Evolutionary conservation across 805 yeast genomes (phyloP).

Genomic region (Ogataea paradorogensis): DNA sequence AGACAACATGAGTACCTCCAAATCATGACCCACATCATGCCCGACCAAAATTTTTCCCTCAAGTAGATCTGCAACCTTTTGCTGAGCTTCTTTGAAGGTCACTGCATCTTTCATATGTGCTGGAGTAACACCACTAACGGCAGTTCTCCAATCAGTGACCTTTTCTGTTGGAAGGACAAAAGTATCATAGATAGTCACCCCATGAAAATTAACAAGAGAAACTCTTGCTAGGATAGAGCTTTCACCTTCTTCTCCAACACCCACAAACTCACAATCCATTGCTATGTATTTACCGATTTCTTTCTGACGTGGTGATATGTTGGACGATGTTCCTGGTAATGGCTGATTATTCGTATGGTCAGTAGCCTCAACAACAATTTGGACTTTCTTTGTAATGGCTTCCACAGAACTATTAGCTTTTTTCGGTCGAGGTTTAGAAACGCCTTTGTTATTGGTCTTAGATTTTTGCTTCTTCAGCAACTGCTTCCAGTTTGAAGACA

Average conservation of each 20-base stretch:
- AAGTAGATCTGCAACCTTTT: constrained; percentile 49
- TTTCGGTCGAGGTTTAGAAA: constrained; percentile 4
- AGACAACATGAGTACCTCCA: constrained; percentile 60
- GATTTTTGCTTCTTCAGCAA: constrained; percentile 13
- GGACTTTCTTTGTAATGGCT: not conserved
- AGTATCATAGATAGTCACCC: constrained; percentile 65
- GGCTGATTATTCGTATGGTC: not conserved
- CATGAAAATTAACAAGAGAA: constrained; percentile 80
- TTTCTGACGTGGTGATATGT: constrained; percentile 21
- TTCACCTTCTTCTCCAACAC: constrained; percentile 72
- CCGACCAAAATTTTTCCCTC: constrained; percentile 67
- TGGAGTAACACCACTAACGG: constrained; percentile 86
- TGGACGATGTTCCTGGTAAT: not conserved
- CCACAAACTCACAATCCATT: constrained; percentile 93
- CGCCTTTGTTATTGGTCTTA: not conserved
- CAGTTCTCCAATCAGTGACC: constrained; percentile 89
- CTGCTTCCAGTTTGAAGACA: constrained; percentile 26
- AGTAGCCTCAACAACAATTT: not conserved
- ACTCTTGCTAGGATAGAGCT: constrained; percentile 80
- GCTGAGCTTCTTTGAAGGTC: constrained; percentile 64
- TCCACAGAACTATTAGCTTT: not conserved
- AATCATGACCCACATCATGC: constrained; percentile 80
- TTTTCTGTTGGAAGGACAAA: constrained; percentile 72
- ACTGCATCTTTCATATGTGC: constrained; percentile 66
- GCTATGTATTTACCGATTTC: constrained; percentile 73